Evolutionary conservation across 208 protist species (phyloP).

Genomic region (Leishmania tarentolae): DNA sequence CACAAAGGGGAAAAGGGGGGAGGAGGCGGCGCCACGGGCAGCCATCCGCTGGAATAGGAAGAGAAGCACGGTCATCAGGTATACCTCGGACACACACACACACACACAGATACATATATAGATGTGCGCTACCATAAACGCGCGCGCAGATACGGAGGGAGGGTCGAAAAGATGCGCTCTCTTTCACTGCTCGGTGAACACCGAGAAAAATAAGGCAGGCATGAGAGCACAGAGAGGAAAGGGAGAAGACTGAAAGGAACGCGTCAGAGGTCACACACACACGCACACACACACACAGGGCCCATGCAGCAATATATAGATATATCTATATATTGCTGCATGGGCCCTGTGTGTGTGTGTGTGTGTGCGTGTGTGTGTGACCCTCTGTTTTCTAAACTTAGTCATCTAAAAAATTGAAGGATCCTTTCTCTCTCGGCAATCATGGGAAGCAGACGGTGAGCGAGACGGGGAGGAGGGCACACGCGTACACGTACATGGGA

Average conservation of each 20-base stretch:
- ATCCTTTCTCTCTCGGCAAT: neutral
- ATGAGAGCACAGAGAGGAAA: neutral
- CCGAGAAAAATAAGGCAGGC: neutral
- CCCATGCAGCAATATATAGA: no score
- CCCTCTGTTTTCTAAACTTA: neutral
- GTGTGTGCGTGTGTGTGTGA: constrained; percentile 6
- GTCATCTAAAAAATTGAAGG: neutral
- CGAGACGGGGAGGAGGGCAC: neutral
- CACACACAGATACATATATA: neutral
- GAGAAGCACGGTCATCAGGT: neutral
- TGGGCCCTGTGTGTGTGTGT: neutral
- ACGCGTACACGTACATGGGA: neutral
- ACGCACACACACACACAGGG: no score
- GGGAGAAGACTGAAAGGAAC: neutral
- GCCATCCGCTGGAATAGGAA: neutral
- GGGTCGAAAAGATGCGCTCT: neutral
- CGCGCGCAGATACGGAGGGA: neutral
- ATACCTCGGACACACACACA: neutral
- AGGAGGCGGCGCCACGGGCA: neutral
- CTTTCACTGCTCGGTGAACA: neutral
- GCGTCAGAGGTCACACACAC: no score
- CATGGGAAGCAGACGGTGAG: neutral
- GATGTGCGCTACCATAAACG: neutral
- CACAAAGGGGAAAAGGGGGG: neutral
- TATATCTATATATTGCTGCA: no score